These are phyloP conservation scores for Naganishia friedmannii DNA, from an alignment of 768 basidiomycete genomes.

Conservation along the genomic window DNA sequence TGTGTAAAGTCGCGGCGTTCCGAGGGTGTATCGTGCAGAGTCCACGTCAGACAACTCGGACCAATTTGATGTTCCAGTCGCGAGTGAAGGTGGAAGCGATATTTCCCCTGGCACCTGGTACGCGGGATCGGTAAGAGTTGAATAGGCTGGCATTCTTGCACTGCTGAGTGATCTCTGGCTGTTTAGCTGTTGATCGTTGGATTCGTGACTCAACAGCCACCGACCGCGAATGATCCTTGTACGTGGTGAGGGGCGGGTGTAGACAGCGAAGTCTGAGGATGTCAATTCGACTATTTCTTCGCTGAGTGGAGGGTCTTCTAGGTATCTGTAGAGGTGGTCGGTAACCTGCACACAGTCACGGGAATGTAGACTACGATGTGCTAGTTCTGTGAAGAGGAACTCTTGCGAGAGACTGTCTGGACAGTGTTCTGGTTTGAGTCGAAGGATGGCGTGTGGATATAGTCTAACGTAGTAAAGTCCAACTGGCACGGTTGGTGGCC, in stretches of 20 bases:
- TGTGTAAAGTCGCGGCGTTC: constrained; percentile 7
- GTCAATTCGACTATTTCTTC: background rate
- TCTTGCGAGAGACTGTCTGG: background rate
- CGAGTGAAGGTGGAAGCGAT: background rate
- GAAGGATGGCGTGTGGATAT: background rate
- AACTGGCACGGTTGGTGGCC: background rate
- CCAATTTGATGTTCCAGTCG: background rate
- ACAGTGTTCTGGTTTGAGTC: background rate
- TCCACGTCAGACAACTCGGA: background rate
- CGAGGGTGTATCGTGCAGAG: constrained; percentile 4
- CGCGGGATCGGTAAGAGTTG: background rate
- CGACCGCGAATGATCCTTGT: background rate
- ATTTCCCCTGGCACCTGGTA: constrained; percentile 1
- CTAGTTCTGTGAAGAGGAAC: background rate
- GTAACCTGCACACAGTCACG: background rate
- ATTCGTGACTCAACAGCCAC: background rate
- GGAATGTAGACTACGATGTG: background rate
- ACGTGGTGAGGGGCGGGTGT: background rate
- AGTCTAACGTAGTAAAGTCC: background rate
- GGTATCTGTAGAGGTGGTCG: background rate
- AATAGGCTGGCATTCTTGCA: background rate
- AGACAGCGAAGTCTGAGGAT: background rate
- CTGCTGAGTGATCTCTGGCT: background rate
- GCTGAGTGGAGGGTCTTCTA: background rate
- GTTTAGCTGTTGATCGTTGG: background rate